Evolutionary conservation across 2,329 filamentous ascomycete species (phyloP), one percentile per base, ranked within the genome.

Genomic region (Diplodia scrobiculata): DNA sequence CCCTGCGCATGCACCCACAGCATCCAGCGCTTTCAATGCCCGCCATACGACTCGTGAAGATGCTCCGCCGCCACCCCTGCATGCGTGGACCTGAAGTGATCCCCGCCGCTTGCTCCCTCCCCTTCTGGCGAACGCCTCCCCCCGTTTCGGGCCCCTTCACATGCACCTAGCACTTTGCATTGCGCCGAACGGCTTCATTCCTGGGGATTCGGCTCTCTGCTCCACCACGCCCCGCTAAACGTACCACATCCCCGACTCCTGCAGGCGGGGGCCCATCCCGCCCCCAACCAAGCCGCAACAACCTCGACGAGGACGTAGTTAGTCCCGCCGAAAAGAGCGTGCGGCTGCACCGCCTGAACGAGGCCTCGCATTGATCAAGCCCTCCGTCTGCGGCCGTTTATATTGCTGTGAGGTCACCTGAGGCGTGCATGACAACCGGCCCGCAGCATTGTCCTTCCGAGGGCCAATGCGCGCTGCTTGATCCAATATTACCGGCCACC

Each of bases 361-460:
- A n/a, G 29, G 29, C 27, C 6, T 29, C 17, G 27, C 27, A 17
- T 29, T 27, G 13, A 36, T 4, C 10, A 36, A 27, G 55, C 38
- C 27, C 19, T 17, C 14, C 25, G 25, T 27, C 5, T 10, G 36
- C 10, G 19, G 36, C 32, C 32, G 17, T 9, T 27, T 36, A 58
- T 58, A 21, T 27, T 58, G 27, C 48, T 32, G n/a, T 25, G 21
- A 25, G 41, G 45, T 62, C 58, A 50, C 25, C 58, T 62, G 58
- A 62, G 58, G 25, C 5, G 41, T 17, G 58, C 58, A 62, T 62
- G 58, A 62, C 58, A 60, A 47, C 17, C 27, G 58, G 27, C 51
- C 25, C 41, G 45, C 55, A 62, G 58, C 58, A 62, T 45, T 45
- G 29, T 29, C 11, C 58, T 50, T 36, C 41, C 41, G 27, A 47